Conservation (phyloP, 2,329 filamentous ascomycete species). For the Fusarium fracticaudum region DNA sequence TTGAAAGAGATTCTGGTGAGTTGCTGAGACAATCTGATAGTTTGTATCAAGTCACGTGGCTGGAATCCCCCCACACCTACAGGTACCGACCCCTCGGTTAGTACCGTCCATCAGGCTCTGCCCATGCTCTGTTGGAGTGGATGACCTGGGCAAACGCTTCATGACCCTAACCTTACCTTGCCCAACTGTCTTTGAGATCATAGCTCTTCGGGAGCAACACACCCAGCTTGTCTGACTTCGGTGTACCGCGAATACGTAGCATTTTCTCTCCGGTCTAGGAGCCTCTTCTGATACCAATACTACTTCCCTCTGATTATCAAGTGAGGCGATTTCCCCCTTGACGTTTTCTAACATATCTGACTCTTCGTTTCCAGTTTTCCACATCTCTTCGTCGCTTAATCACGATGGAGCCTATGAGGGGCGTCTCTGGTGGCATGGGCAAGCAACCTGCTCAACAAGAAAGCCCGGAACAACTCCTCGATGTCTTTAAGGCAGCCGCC, state of each 20-base stretch:
- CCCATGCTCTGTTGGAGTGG: constrained; percentile 26
- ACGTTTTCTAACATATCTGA: constrained; percentile 19
- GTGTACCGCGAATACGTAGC: not conserved
- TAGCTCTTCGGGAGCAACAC: constrained; percentile 22
- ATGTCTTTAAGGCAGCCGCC: constrained; percentile 91
- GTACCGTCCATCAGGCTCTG: constrained; percentile 41
- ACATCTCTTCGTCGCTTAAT: not conserved
- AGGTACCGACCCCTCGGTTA: constrained; percentile 44
- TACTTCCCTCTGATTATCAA: not conserved
- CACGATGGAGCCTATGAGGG: constrained; percentile 48
- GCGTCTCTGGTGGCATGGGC: constrained; percentile 40
- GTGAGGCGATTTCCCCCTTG: constrained; percentile 26
- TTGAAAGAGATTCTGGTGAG: not conserved
- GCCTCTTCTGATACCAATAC: not conserved
- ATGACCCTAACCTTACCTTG: constrained; percentile 31
- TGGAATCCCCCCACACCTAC: constrained; percentile 30
- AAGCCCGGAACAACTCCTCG: constrained; percentile 75
- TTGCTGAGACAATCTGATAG: not conserved
- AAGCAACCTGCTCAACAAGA: constrained; percentile 48
- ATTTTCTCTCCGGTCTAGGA: not conserved
- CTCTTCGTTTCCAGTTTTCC: constrained; percentile 1
- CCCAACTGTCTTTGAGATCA: constrained; percentile 14
- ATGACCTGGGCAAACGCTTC: constrained; percentile 34
- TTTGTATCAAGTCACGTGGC: constrained; percentile 32
- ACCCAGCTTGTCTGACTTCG: constrained; percentile 14